Conservation (phyloP, 2,329 filamentous ascomycete genomes). For the Beauveria asiatica region DNA sequence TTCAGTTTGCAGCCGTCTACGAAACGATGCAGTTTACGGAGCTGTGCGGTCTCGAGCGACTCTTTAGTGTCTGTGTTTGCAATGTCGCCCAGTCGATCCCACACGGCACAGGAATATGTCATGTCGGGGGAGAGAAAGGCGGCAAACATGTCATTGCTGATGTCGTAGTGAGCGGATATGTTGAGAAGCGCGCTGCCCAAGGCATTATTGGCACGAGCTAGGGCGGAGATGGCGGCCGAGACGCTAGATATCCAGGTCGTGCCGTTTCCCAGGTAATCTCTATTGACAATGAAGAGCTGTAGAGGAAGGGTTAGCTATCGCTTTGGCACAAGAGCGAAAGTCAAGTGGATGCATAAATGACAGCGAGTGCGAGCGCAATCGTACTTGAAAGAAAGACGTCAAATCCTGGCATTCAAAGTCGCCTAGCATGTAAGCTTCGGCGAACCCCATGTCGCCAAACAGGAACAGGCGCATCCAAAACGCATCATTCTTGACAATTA, state of each 20-base stretch:
- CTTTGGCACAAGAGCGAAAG: background rate
- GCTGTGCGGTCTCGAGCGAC: slow-evolving; percentile 55
- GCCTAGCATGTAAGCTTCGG: slow-evolving; percentile 64
- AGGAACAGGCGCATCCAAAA: slow-evolving; percentile 64
- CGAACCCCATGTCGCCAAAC: slow-evolving; percentile 69
- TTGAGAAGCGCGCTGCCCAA: slow-evolving; percentile 53
- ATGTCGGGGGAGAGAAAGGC: slow-evolving; percentile 67
- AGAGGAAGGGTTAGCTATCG: background rate
- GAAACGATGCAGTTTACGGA: slow-evolving; percentile 57
- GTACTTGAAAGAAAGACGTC: slow-evolving; percentile 58
- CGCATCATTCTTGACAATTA: slow-evolving; percentile 54
- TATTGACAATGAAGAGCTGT: slow-evolving; percentile 62
- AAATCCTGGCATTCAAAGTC: slow-evolving; percentile 60
- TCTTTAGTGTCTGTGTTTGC: slow-evolving; percentile 39
- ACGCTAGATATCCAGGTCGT: slow-evolving; percentile 53
- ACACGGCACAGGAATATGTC: slow-evolving; percentile 67
- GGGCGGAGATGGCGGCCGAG: slow-evolving; percentile 46
- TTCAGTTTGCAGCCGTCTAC: slow-evolving; percentile 58
- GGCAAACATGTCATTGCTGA: slow-evolving; percentile 68
- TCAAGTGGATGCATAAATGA: background rate
- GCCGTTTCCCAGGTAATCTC: slow-evolving; percentile 55
- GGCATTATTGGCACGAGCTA: slow-evolving; percentile 51
- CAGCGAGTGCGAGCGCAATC: slow-evolving; percentile 9
- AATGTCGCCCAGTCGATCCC: slow-evolving; percentile 26
- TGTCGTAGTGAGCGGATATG: slow-evolving; percentile 66